Conservation (phyloP, 352 stramenopile genomes). For the Globisporangium parvum region DNA sequence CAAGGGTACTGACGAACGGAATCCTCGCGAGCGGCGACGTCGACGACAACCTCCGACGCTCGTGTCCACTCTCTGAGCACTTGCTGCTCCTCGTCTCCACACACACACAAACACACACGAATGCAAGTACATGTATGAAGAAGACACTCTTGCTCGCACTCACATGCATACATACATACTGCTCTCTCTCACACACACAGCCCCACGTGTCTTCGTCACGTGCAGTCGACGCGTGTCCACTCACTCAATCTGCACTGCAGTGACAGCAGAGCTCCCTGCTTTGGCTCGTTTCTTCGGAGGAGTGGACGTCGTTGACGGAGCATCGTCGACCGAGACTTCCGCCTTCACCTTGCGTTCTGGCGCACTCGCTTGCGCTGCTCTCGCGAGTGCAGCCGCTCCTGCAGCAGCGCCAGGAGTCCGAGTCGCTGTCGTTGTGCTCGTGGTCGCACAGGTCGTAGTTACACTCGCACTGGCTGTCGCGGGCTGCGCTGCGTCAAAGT, state of each 20-base stretch:
- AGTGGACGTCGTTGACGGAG: background rate
- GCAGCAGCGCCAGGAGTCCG: no score
- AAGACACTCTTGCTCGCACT: no score
- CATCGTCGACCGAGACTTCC: background rate
- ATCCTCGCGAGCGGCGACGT: no score
- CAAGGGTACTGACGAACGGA: conserved; percentile 5
- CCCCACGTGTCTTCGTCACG: background rate
- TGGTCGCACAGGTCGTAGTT: background rate
- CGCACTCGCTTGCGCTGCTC: background rate
- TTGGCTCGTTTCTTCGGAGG: background rate
- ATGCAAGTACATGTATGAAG: no score
- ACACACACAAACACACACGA: no score
- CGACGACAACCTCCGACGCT: no score
- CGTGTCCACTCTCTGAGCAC: no score
- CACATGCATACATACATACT: background rate
- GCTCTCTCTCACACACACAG: background rate
- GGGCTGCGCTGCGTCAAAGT: conserved; percentile 19
- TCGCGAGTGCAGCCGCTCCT: no score
- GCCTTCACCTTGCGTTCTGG: conserved; percentile 5
- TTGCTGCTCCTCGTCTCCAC: no score
- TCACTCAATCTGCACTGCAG: conserved; percentile 15
- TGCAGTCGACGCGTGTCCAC: background rate
- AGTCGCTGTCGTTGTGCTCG: background rate
- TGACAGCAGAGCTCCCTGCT: conserved; percentile 1
- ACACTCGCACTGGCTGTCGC: background rate